A percentile compares a stretch with the other conserved stretches of the same genome.
Conservation (phyloP, 208 protist species). For the Acanthamoeba pearcei region DNA sequence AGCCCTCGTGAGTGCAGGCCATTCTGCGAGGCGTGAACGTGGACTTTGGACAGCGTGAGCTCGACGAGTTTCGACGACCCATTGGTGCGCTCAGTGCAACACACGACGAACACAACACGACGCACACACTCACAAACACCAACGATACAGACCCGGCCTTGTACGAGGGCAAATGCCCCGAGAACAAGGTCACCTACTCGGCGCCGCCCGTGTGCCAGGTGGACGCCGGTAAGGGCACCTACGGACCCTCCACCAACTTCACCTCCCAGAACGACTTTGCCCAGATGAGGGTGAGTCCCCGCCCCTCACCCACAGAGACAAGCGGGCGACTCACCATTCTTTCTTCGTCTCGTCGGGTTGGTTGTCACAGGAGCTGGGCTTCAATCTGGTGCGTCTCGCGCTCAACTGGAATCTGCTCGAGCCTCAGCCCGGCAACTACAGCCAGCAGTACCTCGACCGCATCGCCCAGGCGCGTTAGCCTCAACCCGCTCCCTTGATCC, state of each 20-base stretch:
- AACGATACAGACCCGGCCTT: neutral
- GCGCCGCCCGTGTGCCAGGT: slow-evolving; percentile 16
- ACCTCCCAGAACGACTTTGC: slow-evolving; percentile 24
- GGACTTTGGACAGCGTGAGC: neutral
- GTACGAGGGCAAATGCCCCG: slow-evolving; percentile 12
- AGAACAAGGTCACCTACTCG: neutral
- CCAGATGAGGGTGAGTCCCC: neutral
- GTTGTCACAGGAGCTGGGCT: neutral
- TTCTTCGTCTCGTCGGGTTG: too few relatives aligned
- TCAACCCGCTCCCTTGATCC: too few relatives aligned
- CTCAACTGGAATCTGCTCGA: slow-evolving; percentile 46
- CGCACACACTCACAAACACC: neutral
- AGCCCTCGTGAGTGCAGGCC: neutral
- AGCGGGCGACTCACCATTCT: too few relatives aligned
- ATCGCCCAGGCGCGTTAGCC: neutral
- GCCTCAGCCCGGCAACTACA: neutral
- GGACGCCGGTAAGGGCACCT: neutral
- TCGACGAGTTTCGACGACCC: neutral
- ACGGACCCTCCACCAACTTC: neutral
- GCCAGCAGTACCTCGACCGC: neutral
- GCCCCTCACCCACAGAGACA: too few relatives aligned
- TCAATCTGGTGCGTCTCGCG: neutral
- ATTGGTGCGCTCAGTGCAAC: neutral
- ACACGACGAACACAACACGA: neutral
- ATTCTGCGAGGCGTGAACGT: neutral